Base-by-base conservation (phyloP, 768 basidiomycete species). In the Mycena belliarum region DNA sequence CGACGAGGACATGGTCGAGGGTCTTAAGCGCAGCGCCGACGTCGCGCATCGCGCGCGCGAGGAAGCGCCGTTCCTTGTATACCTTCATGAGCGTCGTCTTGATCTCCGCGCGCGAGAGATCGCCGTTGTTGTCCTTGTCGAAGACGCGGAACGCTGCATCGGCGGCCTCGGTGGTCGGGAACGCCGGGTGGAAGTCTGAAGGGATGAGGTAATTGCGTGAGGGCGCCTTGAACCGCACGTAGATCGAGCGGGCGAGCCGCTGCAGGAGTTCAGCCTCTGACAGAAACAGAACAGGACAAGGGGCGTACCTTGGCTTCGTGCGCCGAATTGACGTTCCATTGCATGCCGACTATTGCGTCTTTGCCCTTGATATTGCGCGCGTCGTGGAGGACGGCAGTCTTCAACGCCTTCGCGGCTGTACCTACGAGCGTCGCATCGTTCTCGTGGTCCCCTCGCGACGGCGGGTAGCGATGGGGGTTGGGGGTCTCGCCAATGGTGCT, bases 31-130 rank as follows among this genome's bases (percentile, higher is more conserved):
- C 90, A 35, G 75, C 79, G 11, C 84, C 78, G 45, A 88, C 88
- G 67, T 92, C 90, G 47, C 83, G 86, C 82, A 92, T 86, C 24
- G 87, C 87, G 49, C 87, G 83, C 40, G 85, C 85, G 25, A 93
- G 76, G 74, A 85, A 86, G 23, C 89, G 81, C 2, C 90, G 84
- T 68, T 93, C 90, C 68, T 87, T 89, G 77, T 92, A 93, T 14
- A 88, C 79, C 66, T 80, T 84, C 58, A 91, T 71, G 24, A 91
- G 67, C 26, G 79, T 80, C 25, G 81, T 75, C 72, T 90, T 92
- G 67, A 93, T 80, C 70, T 93, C 90, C n/a, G 82, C 76, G 35
- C 85, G 83, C 15, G 87, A 85, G 53, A 91, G 77, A 66, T 93
- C 90, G 9, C 88, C 88, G 60, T 92, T 89, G 66, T 82, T 79